phyloP scores from a whole-genome alignment of 2,329 filamentous ascomycete genomes.

The Penicillium sp. region DNA sequence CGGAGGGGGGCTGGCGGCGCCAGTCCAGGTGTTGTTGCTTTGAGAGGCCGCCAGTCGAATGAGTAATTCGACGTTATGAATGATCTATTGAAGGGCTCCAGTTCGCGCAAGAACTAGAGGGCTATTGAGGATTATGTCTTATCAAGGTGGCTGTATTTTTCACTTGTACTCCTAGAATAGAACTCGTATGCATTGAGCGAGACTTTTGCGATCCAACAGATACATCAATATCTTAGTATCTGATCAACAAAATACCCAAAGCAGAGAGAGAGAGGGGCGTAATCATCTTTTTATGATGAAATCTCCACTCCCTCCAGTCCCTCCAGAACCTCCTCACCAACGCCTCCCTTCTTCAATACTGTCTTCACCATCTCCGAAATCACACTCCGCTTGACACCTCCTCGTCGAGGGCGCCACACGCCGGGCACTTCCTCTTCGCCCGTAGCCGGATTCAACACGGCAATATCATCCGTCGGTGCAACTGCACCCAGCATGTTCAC shows the following conservation, averaged over 20 bases:
- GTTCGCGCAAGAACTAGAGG: too few species aligned
- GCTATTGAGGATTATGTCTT: too few species aligned
- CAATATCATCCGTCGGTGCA: constrained; percentile 38
- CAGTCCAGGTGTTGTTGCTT: neutral
- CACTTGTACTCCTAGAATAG: too few species aligned
- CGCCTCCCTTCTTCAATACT: constrained; percentile 68
- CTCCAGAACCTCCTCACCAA: constrained; percentile 79
- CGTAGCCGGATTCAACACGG: constrained; percentile 43
- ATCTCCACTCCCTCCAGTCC: constrained; percentile 66
- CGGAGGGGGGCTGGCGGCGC: neutral
- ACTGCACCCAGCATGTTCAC: constrained; percentile 44
- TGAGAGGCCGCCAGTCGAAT: neutral
- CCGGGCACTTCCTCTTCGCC: constrained; percentile 56
- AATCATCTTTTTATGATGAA: constrained; percentile 37
- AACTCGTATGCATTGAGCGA: too few species aligned
- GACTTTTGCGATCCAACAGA: too few species aligned
- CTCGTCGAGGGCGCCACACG: constrained; percentile 80
- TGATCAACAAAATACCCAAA: too few species aligned
- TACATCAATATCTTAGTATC: too few species aligned
- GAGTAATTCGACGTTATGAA: too few species aligned
- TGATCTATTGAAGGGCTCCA: too few species aligned
- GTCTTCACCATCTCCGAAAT: constrained; percentile 69
- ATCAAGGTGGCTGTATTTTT: too few species aligned
- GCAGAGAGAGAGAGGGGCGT: neutral
- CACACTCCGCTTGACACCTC: constrained; percentile 70